These are phyloP conservation scores for Paradendryphiella salina DNA, from an alignment of 2,329 filamentous ascomycete genomes.

Conservation along the genomic window DNA sequence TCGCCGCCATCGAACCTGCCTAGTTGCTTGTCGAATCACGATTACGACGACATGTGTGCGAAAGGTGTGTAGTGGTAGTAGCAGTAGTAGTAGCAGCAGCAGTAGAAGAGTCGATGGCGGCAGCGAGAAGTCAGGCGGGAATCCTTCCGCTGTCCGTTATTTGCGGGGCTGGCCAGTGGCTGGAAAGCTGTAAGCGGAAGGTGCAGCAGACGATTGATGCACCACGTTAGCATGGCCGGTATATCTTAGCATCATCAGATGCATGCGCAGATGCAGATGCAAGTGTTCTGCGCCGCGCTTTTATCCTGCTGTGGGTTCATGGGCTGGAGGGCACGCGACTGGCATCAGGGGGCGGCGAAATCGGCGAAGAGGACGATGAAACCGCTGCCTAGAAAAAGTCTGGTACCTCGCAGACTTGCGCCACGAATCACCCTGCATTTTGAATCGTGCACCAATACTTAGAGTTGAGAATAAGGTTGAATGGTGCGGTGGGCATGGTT, in stretches of 20 bases:
- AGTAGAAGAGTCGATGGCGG: slow-evolving; percentile 3
- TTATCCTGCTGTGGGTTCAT: no score
- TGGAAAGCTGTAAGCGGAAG: slow-evolving; percentile 13
- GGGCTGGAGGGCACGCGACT: no score
- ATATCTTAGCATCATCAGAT: not conserved
- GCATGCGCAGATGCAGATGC: not conserved
- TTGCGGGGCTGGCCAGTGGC: slow-evolving; percentile 17
- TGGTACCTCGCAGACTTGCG: no score
- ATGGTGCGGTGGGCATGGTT: not conserved
- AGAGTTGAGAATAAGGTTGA: slow-evolving; percentile 7
- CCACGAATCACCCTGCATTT: no score
- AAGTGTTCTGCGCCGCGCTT: not conserved
- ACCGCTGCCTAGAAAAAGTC: no score
- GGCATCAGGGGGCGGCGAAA: no score
- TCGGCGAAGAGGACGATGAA: no score
- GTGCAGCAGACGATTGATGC: slow-evolving; percentile 8
- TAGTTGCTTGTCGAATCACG: slow-evolving; percentile 7
- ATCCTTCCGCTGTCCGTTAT: slow-evolving; percentile 17
- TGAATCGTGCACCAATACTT: not conserved
- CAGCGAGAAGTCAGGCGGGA: slow-evolving; percentile 15
- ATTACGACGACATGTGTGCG: slow-evolving; percentile 12
- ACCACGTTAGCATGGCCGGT: slow-evolving; percentile 5
- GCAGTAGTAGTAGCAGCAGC: not conserved
- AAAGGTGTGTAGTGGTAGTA: not conserved
- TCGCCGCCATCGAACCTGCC: slow-evolving; percentile 13